Evolutionary conservation across 345 rosid genomes (phyloP), one percentile per base, ranked within the genome.

Genomic region (Salix koriyanagi): DNA sequence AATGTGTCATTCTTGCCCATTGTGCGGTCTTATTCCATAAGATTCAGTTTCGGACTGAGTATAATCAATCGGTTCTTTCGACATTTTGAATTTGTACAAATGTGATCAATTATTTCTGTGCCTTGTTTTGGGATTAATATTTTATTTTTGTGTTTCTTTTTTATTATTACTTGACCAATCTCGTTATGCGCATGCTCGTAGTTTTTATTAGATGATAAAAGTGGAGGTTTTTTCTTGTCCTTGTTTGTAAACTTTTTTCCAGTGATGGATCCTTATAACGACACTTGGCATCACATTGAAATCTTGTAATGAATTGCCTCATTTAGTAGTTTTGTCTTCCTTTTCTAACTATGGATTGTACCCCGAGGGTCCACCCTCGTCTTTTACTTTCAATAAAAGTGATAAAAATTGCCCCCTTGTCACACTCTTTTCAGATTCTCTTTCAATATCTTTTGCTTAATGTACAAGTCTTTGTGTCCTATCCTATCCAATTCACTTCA

Each of bases 81-180:
- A 41, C 28, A 7, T 18, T 58, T 67, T 4, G 8, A 1, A 42
- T 69, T 42, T 69, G 14, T 36, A n/a, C 34, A 19, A n/a, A 32
- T 56, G 21, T 73, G 69, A 61, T 73, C 39, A 62, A 39, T 62
- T 56, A 62, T 73, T 73, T 75, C 19, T 21, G 21, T 64, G 62
- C 11, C 50, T 28, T 65, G 28, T 41, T 18, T 5, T 30, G 12
- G 30, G 26, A 54, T 32, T 34, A 2, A 21, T 44, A 74, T 65
- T 41, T 41, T 11, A 41, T 41, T 41, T 41, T 41, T 41, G 1
- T 41, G 12, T 41, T 41, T 41, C 44, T 41, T 41, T 41, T 41
- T 32, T 34, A 1, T 2, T 44, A 64, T 65, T 8, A 32, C 72
- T 12, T 14, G 10, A 32, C 37, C 21, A 32, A 19, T 65, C 46